Evolutionary conservation across 768 basidiomycete genomes (phyloP).

Genomic region (Chlorophyllum brunneum): DNA sequence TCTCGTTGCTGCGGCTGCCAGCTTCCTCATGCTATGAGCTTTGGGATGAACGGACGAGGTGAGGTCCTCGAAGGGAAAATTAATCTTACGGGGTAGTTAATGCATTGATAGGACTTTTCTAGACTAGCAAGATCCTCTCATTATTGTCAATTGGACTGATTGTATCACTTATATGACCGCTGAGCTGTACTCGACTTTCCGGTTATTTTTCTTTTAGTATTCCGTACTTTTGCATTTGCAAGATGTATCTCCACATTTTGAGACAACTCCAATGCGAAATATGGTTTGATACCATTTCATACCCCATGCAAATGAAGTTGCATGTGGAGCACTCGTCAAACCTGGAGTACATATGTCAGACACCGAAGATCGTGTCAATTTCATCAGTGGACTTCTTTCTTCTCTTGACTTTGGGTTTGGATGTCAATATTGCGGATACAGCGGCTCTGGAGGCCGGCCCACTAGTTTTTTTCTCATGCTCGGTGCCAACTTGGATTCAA

Average conservation of each 20-base stretch:
- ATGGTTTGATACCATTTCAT: constrained; percentile 17
- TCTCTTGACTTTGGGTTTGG: constrained; percentile 28
- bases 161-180: constrained; percentile 13
- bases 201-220: constrained; percentile 14
- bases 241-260: constrained; percentile 4
- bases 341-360: too few relatives aligned
- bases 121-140: constrained; percentile 10
- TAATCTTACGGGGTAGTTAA: constrained; percentile 3
- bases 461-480: not conserved
- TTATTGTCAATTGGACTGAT: constrained; percentile 8
- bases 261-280: constrained; percentile 1
- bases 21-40: constrained; percentile 47
- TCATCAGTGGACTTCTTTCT: constrained; percentile 46
- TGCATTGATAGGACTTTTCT: constrained; percentile 10
- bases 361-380: constrained; percentile 69
- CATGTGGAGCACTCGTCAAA: too few relatives aligned
- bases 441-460: not conserved
- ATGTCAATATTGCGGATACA: not conserved
- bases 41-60: constrained; percentile 5
- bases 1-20: constrained; percentile 40
- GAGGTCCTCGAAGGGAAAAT: constrained; percentile 9
- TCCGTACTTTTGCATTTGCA: constrained; percentile 1
- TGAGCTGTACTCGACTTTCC: constrained; percentile 16
- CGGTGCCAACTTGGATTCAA: not conserved
- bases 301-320: constrained; percentile 13